A percentile compares a stretch with the other conserved stretches of the same genome.
Conservation (phyloP, 805 yeast genomes). For the Saturnispora gosingensis region DNA sequence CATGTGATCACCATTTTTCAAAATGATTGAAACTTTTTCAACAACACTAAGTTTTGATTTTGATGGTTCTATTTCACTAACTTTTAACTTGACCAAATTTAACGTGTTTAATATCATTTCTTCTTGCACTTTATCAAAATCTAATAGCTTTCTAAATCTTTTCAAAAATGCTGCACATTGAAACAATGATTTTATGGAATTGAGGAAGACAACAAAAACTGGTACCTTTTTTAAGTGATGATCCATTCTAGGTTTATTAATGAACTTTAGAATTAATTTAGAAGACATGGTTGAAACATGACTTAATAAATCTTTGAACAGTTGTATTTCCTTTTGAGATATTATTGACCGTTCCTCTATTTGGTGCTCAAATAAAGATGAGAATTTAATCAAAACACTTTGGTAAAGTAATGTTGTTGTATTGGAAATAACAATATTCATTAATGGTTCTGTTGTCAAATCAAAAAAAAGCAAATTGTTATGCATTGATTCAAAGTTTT, state of each 20-base stretch:
- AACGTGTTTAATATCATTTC: constrained; percentile 8
- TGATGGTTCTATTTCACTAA: constrained; percentile 4
- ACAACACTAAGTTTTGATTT: constrained; percentile 11
- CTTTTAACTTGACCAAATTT: constrained; percentile 1
- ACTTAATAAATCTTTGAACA: constrained; percentile 17
- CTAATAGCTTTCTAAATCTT: constrained; percentile 14
- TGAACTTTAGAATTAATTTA: constrained; percentile 14
- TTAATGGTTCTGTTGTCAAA: constrained; percentile 18
- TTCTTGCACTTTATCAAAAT: constrained; percentile 7
- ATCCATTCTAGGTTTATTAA: constrained; percentile 14
- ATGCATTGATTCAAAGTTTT: constrained; percentile 21
- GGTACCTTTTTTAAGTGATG: constrained; percentile 15
- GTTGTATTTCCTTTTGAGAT: constrained; percentile 13
- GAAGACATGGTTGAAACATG: constrained; percentile 17
- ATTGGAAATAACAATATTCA: constrained; percentile 20
- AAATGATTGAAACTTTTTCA: constrained; percentile 12
- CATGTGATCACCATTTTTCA: constrained; percentile 15
- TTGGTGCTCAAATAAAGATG: constrained; percentile 17
- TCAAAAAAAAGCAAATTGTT: constrained; percentile 23
- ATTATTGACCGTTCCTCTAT: constrained; percentile 12
- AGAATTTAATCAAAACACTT: constrained; percentile 20
- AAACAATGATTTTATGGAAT: constrained; percentile 22
- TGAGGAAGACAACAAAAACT: constrained; percentile 19
- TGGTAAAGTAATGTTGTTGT: constrained; percentile 23
- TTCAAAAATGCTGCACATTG: constrained; percentile 20